A percentile compares a stretch with the other conserved stretches of the same genome.
These are phyloP conservation scores for Epicoccum sorghinum DNA, from an alignment of 2,329 filamentous ascomycete species.

Conservation along the genomic window DNA sequence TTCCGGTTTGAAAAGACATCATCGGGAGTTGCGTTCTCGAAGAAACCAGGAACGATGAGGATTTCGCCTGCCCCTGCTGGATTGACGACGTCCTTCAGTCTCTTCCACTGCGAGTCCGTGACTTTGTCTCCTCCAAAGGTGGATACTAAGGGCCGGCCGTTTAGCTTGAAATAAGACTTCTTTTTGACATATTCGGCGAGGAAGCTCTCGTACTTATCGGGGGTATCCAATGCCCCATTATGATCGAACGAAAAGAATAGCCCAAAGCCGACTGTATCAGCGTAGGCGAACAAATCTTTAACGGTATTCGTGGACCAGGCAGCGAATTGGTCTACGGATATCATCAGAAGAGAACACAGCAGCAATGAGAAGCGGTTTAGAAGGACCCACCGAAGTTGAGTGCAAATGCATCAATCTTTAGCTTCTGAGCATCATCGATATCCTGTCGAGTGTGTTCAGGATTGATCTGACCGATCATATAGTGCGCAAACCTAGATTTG, in stretches of 20 bases:
- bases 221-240: slow-evolving; percentile 15
- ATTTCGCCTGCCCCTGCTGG: slow-evolving; percentile 21
- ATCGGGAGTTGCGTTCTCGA: slow-evolving; percentile 12
- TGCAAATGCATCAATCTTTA: not conserved
- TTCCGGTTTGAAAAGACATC: slow-evolving; percentile 31
- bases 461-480: not conserved
- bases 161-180: slow-evolving; percentile 37
- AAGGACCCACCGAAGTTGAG: not conserved
- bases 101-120: slow-evolving; percentile 20
- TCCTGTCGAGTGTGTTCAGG: not conserved
- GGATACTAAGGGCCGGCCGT: slow-evolving; percentile 39
- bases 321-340: slow-evolving; percentile 14
- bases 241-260: slow-evolving; percentile 50
- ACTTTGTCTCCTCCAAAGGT: slow-evolving; percentile 41
- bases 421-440: not conserved
- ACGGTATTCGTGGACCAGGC: slow-evolving; percentile 38
- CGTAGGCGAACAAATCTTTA: slow-evolving; percentile 38
- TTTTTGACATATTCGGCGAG: slow-evolving; percentile 29
- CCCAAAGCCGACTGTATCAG: slow-evolving; percentile 37
- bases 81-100: slow-evolving; percentile 27
- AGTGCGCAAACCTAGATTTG: not conserved
- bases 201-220: slow-evolving; percentile 34
- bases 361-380: too few species aligned
- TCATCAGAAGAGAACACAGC: not conserved
- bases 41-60: slow-evolving; percentile 27